Evolutionary conservation across 2,329 filamentous ascomycete species (phyloP), one percentile per base, ranked within the genome.

Genomic region (Curvularia sp.): DNA sequence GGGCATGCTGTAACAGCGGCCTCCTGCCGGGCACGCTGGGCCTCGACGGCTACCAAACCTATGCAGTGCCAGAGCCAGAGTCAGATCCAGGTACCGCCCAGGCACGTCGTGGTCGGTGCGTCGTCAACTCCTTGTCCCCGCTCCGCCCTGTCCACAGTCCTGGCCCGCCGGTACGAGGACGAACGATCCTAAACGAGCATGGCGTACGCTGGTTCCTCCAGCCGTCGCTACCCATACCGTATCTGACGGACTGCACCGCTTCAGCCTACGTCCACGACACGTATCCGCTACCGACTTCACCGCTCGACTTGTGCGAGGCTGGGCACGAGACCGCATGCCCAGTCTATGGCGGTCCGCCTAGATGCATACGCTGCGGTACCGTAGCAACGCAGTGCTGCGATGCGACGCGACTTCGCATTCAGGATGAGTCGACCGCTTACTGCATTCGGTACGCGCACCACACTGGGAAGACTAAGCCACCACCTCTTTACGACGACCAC

Each of bases 281-380:
- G 38, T 42, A 41, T 49, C 64, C 64, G 55, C 53, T 30, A 18
- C 18, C 39, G 15, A 52, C 10, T 55, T 66, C 63, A 70, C 66
- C 67, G 67, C 67, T 60, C 60, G 15, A 54, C 52, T 49, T 62
- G 61, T 62, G 54, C 62, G 55, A 66, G 59, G 58, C 57, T 63
- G 54, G 38, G 43, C 49, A 46, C 22, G 30, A 53, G 35, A 44
- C 51, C 30, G 58, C 4, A 15, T 12, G 38, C 54, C 59, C 30
- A 42, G 10, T 31, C 10, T 15, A 39, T 38, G 31, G 50, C 55
- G 47, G 53, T 46, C 53, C 43, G 33, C 57, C 33, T 51, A 48
- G 47, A 49, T 58, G 53, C 51, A 49, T 48, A 43, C 53, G 38
- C 48, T 62, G 57, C 52, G 50, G 59, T 55, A 49, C 49, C 53